Conservation (phyloP, 768 basidiomycete genomes). For the Tricholoma saponaceum region DNA sequence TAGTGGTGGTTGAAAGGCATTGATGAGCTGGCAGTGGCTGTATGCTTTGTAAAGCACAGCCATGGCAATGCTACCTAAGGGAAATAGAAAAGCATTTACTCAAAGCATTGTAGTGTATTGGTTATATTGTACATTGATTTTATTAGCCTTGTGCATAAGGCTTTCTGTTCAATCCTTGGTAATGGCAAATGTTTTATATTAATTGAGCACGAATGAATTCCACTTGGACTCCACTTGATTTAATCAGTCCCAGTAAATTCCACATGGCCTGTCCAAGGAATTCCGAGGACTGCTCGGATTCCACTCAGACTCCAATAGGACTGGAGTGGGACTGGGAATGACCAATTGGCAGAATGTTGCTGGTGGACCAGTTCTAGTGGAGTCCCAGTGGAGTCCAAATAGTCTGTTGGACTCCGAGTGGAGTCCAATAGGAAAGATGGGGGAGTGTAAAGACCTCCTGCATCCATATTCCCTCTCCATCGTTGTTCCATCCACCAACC, state of each 20-base stretch:
- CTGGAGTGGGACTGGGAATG: background rate
- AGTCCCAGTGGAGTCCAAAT: background rate
- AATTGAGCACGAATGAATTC: background rate
- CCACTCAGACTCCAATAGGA: background rate
- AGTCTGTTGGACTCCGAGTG: background rate
- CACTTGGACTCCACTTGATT: background rate
- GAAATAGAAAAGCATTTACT: background rate
- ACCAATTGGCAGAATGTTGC: background rate
- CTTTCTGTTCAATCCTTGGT: background rate
- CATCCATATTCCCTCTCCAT: no score
- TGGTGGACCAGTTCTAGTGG: background rate
- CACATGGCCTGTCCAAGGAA: background rate
- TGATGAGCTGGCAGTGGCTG: background rate
- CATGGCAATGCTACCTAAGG: background rate
- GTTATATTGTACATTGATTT: background rate
- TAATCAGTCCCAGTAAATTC: background rate
- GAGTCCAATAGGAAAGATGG: background rate
- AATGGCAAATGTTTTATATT: background rate
- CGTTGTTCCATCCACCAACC: no score
- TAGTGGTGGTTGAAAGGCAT: background rate
- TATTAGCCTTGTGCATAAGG: background rate
- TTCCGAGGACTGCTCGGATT: background rate
- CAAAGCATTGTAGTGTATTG: background rate
- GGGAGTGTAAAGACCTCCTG: background rate
- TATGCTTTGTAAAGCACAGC: background rate